phyloP scores from a whole-genome alignment of 495 filamentous ascomycete genomes.

The Bombardia bombarda region DNA sequence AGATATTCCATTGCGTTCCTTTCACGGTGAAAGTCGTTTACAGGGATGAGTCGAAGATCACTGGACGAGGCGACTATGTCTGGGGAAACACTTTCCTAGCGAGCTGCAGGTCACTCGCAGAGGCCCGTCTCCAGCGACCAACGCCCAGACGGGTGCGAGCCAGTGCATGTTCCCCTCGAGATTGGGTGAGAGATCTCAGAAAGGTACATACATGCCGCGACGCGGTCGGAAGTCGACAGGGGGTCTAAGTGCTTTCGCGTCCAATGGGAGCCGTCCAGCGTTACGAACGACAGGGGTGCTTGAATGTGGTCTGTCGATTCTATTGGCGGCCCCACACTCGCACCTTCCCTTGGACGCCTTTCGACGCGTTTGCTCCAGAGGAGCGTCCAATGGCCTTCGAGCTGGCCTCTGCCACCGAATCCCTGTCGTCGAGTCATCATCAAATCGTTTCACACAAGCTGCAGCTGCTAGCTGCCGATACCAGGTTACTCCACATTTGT shows the following conservation, averaged over 20 bases:
- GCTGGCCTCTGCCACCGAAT: too few relatives aligned
- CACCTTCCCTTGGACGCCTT: too few relatives aligned
- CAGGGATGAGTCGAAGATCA: not conserved
- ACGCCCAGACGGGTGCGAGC: not conserved
- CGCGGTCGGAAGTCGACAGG: conserved; percentile 20
- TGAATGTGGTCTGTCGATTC: too few relatives aligned
- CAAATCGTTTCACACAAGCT: too few relatives aligned
- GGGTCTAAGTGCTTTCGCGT: conserved; percentile 20
- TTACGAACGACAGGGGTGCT: conserved; percentile 10
- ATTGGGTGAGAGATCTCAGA: too few relatives aligned
- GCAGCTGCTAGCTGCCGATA: too few relatives aligned
- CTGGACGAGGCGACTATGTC: not conserved
- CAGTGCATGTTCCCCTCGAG: conserved; percentile 7
- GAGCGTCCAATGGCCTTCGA: conserved; percentile 13
- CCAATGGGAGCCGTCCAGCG: conserved; percentile 29
- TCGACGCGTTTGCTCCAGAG: conserved; percentile 17
- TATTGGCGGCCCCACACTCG: too few relatives aligned
- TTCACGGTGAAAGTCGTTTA: too few relatives aligned
- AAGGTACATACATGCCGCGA: conserved; percentile 11
- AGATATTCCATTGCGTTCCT: not conserved
- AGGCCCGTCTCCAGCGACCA: not conserved
- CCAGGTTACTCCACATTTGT: too few relatives aligned
- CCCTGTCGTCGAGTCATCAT: too few relatives aligned
- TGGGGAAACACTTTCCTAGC: not conserved
- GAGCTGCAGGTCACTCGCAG: conserved; percentile 10